phyloP scores from a whole-genome alignment of 768 basidiomycete genomes.

The Leccinum ochraceum region DNA sequence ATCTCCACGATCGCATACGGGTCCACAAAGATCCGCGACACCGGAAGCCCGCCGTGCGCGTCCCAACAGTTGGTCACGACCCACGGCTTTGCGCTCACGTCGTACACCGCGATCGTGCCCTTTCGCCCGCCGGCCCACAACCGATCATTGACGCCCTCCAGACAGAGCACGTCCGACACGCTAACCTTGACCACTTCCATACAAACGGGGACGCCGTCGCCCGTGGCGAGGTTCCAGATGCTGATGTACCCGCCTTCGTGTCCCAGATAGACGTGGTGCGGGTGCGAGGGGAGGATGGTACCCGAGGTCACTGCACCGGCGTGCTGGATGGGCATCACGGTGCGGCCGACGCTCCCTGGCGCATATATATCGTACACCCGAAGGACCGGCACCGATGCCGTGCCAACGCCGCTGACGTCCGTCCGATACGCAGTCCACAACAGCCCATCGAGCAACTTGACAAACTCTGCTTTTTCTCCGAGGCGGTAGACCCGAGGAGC shows the following conservation, averaged over 20 bases:
- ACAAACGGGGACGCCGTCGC: constrained; percentile 62
- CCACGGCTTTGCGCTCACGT: constrained; percentile 77
- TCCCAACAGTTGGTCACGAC: constrained; percentile 84
- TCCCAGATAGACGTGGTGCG: constrained; percentile 73
- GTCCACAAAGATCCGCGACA: constrained; percentile 68
- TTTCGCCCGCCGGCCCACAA: constrained; percentile 89
- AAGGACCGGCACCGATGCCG: constrained; percentile 64
- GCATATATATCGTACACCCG: constrained; percentile 78
- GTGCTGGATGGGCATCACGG: constrained; percentile 63
- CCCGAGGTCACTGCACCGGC: constrained; percentile 84
- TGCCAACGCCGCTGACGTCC: constrained; percentile 44
- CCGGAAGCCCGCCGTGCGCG: constrained; percentile 70
- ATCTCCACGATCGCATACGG: constrained; percentile 71
- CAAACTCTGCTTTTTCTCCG: constrained; percentile 82
- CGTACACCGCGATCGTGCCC: constrained; percentile 81
- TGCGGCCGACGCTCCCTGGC: constrained; percentile 54
- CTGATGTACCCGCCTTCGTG: constrained; percentile 92
- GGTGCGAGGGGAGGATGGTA: constrained; percentile 68
- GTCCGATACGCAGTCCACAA: constrained; percentile 79
- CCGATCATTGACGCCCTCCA: constrained; percentile 81
- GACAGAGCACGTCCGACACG: constrained; percentile 73
- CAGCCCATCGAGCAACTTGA: constrained; percentile 67
- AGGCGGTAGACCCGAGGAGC: constrained; percentile 64
- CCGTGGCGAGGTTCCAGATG: constrained; percentile 66
- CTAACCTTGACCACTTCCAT: constrained; percentile 79